phyloP scores from a whole-genome alignment of 495 filamentous ascomycete genomes.

The Xylaria nigripes region DNA sequence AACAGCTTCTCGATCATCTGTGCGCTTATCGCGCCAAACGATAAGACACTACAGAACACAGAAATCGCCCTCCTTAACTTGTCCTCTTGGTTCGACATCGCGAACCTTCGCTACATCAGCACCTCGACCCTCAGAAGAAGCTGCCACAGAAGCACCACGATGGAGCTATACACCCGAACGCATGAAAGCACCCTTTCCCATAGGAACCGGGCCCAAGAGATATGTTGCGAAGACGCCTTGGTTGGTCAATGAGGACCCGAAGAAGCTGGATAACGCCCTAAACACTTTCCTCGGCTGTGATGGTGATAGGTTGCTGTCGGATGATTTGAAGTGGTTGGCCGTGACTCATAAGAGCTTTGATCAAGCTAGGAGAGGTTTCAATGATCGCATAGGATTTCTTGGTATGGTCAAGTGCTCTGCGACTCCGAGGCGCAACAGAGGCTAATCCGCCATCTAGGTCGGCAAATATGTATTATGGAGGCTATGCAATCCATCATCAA shows the following conservation, averaged over 20 bases:
- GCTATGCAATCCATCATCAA: conserved; percentile 61
- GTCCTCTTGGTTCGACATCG: conserved; percentile 7
- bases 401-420: conserved; percentile 49
- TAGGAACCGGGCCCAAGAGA: no score
- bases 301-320: conserved; percentile 64
- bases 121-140: conserved; percentile 11
- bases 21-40: conserved; percentile 19
- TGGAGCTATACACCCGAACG: conserved; percentile 74
- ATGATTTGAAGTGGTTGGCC: conserved; percentile 93
- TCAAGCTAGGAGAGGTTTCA: conserved; percentile 86
- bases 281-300: conserved; percentile 58
- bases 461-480: conserved; percentile 72
- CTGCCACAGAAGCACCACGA: conserved; percentile 43
- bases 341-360: conserved; percentile 99
- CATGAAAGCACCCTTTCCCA: conserved; percentile 75
- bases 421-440: background rate
- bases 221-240: no score
- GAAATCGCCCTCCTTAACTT: conserved; percentile 2
- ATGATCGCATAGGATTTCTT: conserved; percentile 83
- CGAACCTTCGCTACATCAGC: conserved; percentile 17
- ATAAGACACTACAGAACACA: conserved; percentile 10
- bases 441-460: conserved; percentile 44
- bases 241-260: conserved; percentile 65
- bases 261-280: conserved; percentile 66
- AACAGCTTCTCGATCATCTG: conserved; percentile 15